Evolutionary conservation across 345 rosid genomes (phyloP), one percentile per base, ranked within the genome.

Genomic region (Durio zibethinus): DNA sequence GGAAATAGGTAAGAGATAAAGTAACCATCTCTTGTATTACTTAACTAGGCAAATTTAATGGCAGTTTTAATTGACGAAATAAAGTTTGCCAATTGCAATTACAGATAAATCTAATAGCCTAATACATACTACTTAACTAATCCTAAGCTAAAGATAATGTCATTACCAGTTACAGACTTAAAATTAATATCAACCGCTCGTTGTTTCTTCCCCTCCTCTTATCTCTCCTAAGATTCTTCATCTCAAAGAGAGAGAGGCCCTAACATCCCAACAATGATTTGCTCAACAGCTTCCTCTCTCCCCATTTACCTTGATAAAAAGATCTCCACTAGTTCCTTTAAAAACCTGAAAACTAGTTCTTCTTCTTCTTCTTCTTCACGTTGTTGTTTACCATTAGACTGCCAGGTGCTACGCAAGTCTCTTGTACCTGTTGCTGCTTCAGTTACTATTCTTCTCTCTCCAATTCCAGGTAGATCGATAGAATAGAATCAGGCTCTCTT

Each of bases 401-500:
- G 5, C 56, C 61, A 61, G 33, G 47, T 78, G 45, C 77, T 86
- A 57, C 82, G 36, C 78, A 86, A 86, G 36, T 84, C 91, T 33
- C 66, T 85, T 65, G 62, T 82, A 69, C 94, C 97, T 80, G 56
- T 92, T 56, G 91, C 90, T 77, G 91, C 90, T 84, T 89, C 98
- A 40, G 83, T 84, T 77, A 85, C 91, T 77, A 80, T 94, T 57
- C 85, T 94, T 81, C 85, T 92, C 78, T 88, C 90, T 61, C 88
- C 97, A 35, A 59, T 63, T 79, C 86, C 97, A 67, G 98, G 98
- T 92, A 81, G 62, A 7, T 43, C 36, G 2, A 67, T 14, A 15
- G 64, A 64, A 16, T 0, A 2, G 45, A 57, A 25, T 1, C 29
- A 23, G 36, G 1, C 48, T 7, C 29, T 57, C 4, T 36, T 60